phyloP scores from a whole-genome alignment of 345 rosid genomes.

The Gossypium turneri region DNA sequence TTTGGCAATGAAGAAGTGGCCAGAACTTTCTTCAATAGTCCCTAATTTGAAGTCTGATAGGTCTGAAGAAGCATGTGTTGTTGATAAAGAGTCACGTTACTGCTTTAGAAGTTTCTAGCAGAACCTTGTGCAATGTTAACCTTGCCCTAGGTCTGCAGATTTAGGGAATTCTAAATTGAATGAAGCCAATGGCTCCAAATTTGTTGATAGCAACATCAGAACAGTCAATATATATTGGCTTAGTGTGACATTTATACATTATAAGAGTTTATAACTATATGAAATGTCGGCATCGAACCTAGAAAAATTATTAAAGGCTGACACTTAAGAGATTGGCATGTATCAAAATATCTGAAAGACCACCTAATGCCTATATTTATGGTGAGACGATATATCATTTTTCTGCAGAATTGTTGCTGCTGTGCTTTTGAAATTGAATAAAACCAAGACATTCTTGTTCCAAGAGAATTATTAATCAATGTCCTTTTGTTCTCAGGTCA shows the following conservation, averaged over 20 bases:
- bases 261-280: background rate
- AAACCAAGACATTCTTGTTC: conserved; percentile 5
- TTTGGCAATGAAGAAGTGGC: background rate
- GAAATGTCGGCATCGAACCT: background rate
- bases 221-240: background rate
- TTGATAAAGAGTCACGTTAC: background rate
- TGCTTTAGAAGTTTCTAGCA: background rate
- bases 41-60: conserved; percentile 2
- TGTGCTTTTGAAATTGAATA: background rate
- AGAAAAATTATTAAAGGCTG: background rate
- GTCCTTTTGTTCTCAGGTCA: conserved; percentile 49
- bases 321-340: background rate
- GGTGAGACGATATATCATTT: background rate
- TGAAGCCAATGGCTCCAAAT: background rate
- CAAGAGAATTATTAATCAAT: background rate
- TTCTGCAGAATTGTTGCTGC: background rate
- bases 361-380: background rate
- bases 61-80: background rate
- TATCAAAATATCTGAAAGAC: background rate
- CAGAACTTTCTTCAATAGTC: background rate
- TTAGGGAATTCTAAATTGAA: background rate
- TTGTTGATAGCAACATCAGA: background rate
- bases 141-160: conserved; percentile 2
- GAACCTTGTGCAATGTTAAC: background rate
- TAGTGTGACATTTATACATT: background rate